phyloP scores from a whole-genome alignment of 2,329 filamentous ascomycete genomes.

The Lasiodiplodia theobromae region DNA sequence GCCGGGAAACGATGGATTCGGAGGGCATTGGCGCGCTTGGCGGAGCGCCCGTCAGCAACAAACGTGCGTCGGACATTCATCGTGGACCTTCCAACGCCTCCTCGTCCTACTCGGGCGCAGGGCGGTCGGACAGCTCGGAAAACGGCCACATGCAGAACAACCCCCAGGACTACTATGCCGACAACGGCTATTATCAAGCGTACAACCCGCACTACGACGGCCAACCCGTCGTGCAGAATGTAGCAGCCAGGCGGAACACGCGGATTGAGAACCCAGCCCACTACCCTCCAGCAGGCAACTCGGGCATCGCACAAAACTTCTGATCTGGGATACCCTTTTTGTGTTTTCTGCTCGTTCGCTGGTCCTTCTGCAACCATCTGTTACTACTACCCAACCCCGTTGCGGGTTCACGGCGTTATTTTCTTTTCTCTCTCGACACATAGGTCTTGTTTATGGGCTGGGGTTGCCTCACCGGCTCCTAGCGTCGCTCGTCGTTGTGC shows the following conservation, averaged over 20 bases:
- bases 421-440: background rate
- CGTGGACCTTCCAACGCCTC: constrained; percentile 95
- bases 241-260: constrained; percentile 89
- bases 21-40: constrained; percentile 86
- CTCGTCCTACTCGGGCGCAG: constrained; percentile 87
- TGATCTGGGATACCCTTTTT: constrained; percentile 47
- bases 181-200: constrained; percentile 63
- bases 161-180: constrained; percentile 59
- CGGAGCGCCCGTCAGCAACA: constrained; percentile 66
- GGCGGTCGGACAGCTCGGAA: constrained; percentile 70
- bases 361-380: constrained; percentile 14
- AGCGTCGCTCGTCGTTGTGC: constrained; percentile 10
- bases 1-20: constrained; percentile 66
- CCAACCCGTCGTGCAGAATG: constrained; percentile 89
- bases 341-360: constrained; percentile 25
- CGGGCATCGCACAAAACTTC: constrained; percentile 97
- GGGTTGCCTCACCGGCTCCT: too few relatives aligned
- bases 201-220: constrained; percentile 59
- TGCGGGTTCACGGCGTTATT: constrained; percentile 19
- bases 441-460: background rate
- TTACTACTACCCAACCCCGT: constrained; percentile 21
- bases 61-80: constrained; percentile 72
- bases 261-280: constrained; percentile 90
- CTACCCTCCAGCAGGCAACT: constrained; percentile 87
- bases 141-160: constrained; percentile 60